These are phyloP conservation scores for Schizophyllum amplum DNA, from an alignment of 1,284 basidiomycete genomes.

Conservation along the genomic window DNA sequence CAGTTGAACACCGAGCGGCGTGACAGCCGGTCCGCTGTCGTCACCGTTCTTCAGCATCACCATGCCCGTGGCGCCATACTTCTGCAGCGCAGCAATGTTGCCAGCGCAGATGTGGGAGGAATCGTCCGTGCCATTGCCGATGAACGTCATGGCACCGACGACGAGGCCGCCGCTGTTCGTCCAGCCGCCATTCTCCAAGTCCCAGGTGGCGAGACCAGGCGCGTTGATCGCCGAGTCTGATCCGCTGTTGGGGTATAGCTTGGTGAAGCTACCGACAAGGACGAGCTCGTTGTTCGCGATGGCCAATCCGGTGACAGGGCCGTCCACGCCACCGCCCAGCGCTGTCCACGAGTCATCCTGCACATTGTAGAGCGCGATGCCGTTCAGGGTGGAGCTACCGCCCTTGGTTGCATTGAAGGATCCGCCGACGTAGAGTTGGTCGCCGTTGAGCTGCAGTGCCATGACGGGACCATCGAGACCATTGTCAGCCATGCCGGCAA, in stretches of 20 bases:
- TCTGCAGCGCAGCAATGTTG: conserved; percentile 42
- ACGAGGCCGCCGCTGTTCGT: conserved; percentile 66
- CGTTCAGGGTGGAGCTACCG: conserved; percentile 41
- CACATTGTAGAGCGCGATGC: conserved; percentile 76
- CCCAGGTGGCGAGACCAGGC: conserved; percentile 75
- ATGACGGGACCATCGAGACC: conserved; percentile 74
- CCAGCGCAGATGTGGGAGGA: conserved; percentile 58
- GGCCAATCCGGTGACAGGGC: conserved; percentile 57
- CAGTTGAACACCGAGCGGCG: conserved; percentile 50
- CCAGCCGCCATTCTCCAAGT: conserved; percentile 61
- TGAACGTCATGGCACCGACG: conserved; percentile 65
- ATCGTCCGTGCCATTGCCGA: conserved; percentile 51
- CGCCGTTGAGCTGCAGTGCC: conserved; percentile 52
- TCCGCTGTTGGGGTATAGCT: conserved; percentile 32
- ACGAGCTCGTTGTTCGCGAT: conserved; percentile 45
- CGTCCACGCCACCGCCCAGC: conserved; percentile 73
- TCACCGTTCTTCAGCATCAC: conserved; percentile 61
- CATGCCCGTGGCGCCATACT: conserved; percentile 65
- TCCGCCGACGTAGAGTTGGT: conserved; percentile 78
- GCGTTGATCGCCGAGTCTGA: conserved; percentile 31
- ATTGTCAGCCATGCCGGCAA: conserved; percentile 45
- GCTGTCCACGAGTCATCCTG: conserved; percentile 59
- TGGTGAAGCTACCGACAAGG: conserved; percentile 73
- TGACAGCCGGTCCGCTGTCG: conserved; percentile 43
- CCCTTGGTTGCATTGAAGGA: conserved; percentile 68